A percentile compares a stretch with the other conserved stretches of the same genome.
phyloP scores from a whole-genome alignment of 2,329 filamentous ascomycete genomes.

The Lasiodiplodia theobromae region DNA sequence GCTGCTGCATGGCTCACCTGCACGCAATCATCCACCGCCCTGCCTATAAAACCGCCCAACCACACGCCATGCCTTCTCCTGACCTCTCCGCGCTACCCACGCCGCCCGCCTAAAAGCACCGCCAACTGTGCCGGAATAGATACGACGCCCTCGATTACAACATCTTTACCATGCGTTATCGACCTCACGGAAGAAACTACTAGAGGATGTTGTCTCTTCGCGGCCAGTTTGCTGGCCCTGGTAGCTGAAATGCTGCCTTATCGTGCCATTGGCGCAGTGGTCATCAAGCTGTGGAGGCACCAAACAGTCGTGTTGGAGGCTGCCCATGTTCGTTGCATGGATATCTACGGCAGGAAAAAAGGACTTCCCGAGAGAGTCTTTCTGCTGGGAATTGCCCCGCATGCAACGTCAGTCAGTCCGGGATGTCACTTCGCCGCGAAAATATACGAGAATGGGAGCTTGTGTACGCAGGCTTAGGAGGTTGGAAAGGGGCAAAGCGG shows the following conservation, averaged over 20 bases:
- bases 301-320: not conserved
- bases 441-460: not conserved
- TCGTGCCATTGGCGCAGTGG: not conserved
- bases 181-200: not conserved
- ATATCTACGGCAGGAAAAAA: not conserved
- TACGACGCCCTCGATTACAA: not conserved
- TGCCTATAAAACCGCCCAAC: conserved; percentile 1
- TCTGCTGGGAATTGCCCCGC: not conserved
- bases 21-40: not conserved
- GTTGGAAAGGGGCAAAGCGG: too few relatives aligned
- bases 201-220: not conserved
- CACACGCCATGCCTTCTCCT: conserved; percentile 8
- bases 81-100: conserved; percentile 54
- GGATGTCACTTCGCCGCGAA: not conserved
- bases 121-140: not conserved
- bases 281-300: not conserved
- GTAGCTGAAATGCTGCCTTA: not conserved
- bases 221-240: not conserved
- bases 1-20: not conserved
- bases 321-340: not conserved
- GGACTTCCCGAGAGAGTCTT: not conserved
- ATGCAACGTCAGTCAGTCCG: not conserved
- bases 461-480: not conserved
- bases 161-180: not conserved
- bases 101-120: conserved; percentile 63